Percentiles rank a stretch among this genome's conserved stretches.
phyloP scores from a whole-genome alignment of 2,329 filamentous ascomycete genomes.

The Fusarium dlaminii region DNA sequence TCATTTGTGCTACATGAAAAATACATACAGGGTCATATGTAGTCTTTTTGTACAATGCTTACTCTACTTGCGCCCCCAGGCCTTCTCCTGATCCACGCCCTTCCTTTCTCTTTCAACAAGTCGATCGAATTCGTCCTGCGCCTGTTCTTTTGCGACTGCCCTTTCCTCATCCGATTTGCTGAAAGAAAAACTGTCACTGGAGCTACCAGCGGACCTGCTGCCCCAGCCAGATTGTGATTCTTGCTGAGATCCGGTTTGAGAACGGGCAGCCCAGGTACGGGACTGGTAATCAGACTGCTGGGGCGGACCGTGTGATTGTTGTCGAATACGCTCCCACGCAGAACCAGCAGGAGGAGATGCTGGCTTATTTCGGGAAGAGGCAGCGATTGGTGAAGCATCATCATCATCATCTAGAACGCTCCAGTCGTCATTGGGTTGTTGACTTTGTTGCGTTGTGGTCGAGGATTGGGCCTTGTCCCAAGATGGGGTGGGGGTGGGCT shows the following conservation, averaged over 20 bases:
- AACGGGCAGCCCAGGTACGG: conserved; percentile 23
- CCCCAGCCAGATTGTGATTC: conserved; percentile 38
- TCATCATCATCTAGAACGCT: conserved; percentile 46
- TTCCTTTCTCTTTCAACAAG: conserved; percentile 57
- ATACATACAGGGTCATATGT: conserved; percentile 1
- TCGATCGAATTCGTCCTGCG: conserved; percentile 62
- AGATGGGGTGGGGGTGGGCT: not conserved
- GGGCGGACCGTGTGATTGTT: conserved; percentile 39
- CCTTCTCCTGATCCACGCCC: conserved; percentile 42
- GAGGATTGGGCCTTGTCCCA: conserved; percentile 11
- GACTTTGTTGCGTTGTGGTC: conserved; percentile 11
- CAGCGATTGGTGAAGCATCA: conserved; percentile 56
- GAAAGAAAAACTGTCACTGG: conserved; percentile 48
- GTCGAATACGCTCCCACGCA: conserved; percentile 58
- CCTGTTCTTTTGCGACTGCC: conserved; percentile 53
- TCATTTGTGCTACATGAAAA: conserved; percentile 1
- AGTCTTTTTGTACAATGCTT: not conserved
- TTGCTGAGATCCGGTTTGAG: conserved; percentile 14
- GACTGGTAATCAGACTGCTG: conserved; percentile 29
- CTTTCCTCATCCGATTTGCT: conserved; percentile 50
- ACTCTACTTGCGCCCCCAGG: conserved; percentile 36
- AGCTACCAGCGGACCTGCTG: conserved; percentile 41
- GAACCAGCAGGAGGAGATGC: conserved; percentile 42
- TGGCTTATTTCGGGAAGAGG: conserved; percentile 41
- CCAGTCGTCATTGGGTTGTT: conserved; percentile 36